Base-by-base conservation (phyloP, 2,329 filamentous ascomycete genomes). In the Beauveria australis region DNA sequence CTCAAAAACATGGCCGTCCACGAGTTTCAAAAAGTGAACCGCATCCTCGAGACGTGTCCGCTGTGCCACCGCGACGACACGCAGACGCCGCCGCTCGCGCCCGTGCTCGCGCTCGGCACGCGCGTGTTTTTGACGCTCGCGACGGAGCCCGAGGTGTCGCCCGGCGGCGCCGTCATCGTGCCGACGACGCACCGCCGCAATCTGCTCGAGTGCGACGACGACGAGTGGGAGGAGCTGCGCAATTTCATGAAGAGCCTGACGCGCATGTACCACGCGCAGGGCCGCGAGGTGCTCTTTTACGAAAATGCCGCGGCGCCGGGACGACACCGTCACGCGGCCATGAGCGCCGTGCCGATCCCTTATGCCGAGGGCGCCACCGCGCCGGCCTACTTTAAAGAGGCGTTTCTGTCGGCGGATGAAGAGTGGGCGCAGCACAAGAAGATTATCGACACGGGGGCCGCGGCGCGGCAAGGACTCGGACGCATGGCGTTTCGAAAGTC, bases 221-320 rank as follows among this genome's bases (percentile, higher is more conserved):
- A 99, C 70, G 94, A 99, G 72, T 99, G 95, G 95, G 94, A 99
- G 71, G 94, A 99, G 74, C 88, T 99, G 6, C 89, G 94, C 66
- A 99, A 99, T 73, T 99, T 99, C 71, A 97, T 97, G 93, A 99
- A 99, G 77, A 89, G 86, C 62, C 81, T 99, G 22, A 97, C 89
- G 5, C 86, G 93, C 49, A 89, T 97, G 84, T 99, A 97, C 74
- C 91, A 96, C 75, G 89, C 92, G 48, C 91, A 95, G 73, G 92
- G 92, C 12, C 89, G 90, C 56, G 91, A 94, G 67, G 92, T 97
- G 10, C 79, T 99, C 64, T 99, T 99, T 76, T 99, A 99, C 78
- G 94, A 99, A 71, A 97, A 99, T 71, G 94, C 94, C 2, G 92
- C 92, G 0, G 79, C 85, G 16, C 92, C 92, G 1, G 83, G 89